Evolutionary conservation across 768 basidiomycete genomes (phyloP).

Genomic region (Coprinellus micaceus): DNA sequence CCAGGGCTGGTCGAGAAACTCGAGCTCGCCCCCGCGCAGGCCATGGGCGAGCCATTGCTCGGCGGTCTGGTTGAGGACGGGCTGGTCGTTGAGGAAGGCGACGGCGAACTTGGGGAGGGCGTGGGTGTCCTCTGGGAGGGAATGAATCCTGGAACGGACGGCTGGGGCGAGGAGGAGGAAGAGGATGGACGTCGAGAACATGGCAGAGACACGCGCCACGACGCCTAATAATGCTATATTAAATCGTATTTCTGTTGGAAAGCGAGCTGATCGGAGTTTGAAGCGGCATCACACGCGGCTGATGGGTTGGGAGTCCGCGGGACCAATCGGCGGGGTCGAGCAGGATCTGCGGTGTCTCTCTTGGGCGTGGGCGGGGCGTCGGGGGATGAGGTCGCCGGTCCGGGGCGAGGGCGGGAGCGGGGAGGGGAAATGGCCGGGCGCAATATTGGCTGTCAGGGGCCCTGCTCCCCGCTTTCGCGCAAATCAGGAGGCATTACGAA

Average conservation of each 20-base stretch:
- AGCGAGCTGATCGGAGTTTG: not conserved
- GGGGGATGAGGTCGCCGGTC: not conserved
- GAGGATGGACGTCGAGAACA: constrained; percentile 23
- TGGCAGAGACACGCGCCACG: constrained; percentile 19
- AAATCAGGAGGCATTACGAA: not conserved
- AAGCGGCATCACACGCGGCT: not conserved
- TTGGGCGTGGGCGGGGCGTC: not conserved
- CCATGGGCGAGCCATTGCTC: constrained; percentile 71
- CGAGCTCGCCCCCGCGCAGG: constrained; percentile 66
- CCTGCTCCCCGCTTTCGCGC: no score
- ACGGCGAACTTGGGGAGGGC: constrained; percentile 83
- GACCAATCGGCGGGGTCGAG: constrained; percentile 5
- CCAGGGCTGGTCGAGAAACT: constrained; percentile 73
- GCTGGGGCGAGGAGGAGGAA: constrained; percentile 16
- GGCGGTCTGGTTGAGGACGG: constrained; percentile 69
- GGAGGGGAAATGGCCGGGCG: not conserved
- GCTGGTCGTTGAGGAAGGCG: constrained; percentile 74
- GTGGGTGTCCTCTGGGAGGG: constrained; percentile 74
- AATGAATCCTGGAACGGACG: constrained; percentile 48
- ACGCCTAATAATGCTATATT: constrained; percentile 3
- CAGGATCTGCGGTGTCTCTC: constrained; percentile 2
- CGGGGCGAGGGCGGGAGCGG: not conserved
- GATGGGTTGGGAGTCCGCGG: constrained; percentile 4
- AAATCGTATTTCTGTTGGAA: not conserved
- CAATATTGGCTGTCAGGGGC: no score